Evolutionary conservation across 2,329 filamentous ascomycete genomes (phyloP).

Genomic region (Alternaria triticimaculans): DNA sequence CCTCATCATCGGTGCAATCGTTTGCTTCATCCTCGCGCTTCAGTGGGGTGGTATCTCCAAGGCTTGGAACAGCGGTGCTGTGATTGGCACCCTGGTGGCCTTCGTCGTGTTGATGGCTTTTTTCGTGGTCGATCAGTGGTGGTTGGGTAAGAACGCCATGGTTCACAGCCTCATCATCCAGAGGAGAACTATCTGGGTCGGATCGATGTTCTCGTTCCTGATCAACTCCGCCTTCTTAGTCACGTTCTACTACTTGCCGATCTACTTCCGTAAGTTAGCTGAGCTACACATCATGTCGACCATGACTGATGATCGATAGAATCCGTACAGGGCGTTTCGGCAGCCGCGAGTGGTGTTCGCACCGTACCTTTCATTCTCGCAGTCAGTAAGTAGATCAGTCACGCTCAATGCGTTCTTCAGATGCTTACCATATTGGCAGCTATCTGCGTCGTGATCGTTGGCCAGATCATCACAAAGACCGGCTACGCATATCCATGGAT

Average conservation of each 20-base stretch:
- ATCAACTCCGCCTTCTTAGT: conserved; percentile 42
- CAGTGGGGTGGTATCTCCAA: conserved; percentile 52
- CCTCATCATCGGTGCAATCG: conserved; percentile 50
- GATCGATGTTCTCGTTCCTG: conserved; percentile 48
- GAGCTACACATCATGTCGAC: not conserved
- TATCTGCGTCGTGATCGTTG: conserved; percentile 7
- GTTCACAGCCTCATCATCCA: conserved; percentile 49
- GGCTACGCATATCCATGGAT: conserved; percentile 49
- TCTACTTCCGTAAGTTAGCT: conserved; percentile 57
- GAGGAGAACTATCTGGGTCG: conserved; percentile 46
- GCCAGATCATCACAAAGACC: conserved; percentile 21
- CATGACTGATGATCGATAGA: not conserved
- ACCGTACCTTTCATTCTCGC: conserved; percentile 53
- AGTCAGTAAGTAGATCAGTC: conserved; percentile 9
- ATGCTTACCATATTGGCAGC: not conserved
- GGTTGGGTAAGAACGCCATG: conserved; percentile 51
- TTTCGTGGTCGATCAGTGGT: conserved; percentile 48
- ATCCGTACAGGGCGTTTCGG: conserved; percentile 29
- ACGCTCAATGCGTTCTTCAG: conserved; percentile 1
- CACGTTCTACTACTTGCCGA: conserved; percentile 55
- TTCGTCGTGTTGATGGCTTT: conserved; percentile 48
- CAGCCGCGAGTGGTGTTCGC: conserved; percentile 50
- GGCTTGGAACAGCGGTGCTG: conserved; percentile 41
- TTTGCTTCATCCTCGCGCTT: conserved; percentile 55
- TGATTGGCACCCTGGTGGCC: conserved; percentile 56